These are phyloP conservation scores for Hypoxylon rubiginosum DNA, from an alignment of 2,329 filamentous ascomycete species.

Conservation along the genomic window DNA sequence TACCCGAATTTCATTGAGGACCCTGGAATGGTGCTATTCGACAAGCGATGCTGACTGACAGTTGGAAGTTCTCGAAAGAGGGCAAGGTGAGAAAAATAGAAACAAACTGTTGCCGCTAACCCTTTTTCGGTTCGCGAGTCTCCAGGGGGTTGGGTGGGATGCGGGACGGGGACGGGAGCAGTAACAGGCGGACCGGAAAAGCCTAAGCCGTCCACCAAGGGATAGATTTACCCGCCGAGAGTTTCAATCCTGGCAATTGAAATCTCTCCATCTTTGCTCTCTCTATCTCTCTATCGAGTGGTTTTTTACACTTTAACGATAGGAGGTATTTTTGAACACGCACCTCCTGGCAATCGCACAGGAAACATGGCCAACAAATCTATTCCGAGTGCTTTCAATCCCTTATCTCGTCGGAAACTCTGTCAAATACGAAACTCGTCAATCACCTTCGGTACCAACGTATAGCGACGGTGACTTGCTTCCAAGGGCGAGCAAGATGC, in stretches of 20 bases:
- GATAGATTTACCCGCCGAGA: neutral
- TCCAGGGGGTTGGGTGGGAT: neutral
- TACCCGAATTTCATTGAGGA: conserved; percentile 17
- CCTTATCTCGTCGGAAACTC: neutral
- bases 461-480: neutral
- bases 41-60: conserved; percentile 10
- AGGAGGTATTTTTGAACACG: no score
- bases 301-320: neutral
- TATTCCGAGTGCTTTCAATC: neutral
- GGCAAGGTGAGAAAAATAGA: conserved; percentile 35
- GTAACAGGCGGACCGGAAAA: conserved; percentile 10
- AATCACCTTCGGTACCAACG: neutral
- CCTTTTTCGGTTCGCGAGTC: conserved; percentile 6
- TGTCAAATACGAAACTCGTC: neutral
- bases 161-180: neutral
- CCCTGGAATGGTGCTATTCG: conserved; percentile 15
- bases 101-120: conserved; percentile 20
- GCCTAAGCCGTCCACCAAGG: conserved; percentile 11
- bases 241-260: neutral
- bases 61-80: conserved; percentile 21
- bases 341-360: neutral
- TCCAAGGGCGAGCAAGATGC: neutral
- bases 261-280: neutral
- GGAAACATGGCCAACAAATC: neutral
- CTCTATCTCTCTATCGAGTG: neutral